Conservation (phyloP, 352 stramenopile genomes). For the Lagenidium giganteum region DNA sequence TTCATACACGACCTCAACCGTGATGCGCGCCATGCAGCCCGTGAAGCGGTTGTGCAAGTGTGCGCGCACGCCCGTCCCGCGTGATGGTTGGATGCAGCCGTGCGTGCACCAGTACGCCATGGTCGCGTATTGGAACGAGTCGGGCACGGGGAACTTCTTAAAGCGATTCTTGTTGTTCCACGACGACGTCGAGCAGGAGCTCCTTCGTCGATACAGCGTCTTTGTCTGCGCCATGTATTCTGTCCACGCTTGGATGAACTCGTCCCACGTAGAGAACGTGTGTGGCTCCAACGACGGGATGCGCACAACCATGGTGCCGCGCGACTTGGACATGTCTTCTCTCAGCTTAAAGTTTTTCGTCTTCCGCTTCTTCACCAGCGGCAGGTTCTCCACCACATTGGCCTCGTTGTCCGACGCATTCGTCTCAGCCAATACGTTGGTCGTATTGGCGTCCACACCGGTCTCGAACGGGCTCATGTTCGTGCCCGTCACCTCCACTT, state of each 20-base stretch:
- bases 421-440: not conserved
- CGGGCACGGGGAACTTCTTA: slow-evolving; percentile 63
- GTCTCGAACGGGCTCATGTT: not conserved
- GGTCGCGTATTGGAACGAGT: slow-evolving; percentile 73
- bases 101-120: slow-evolving; percentile 86
- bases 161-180: slow-evolving; percentile 78
- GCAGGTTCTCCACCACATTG: too few relatives aligned
- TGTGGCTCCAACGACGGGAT: slow-evolving; percentile 43
- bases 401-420: not conserved
- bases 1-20: slow-evolving; percentile 70
- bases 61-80: slow-evolving; percentile 62
- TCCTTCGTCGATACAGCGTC: slow-evolving; percentile 71
- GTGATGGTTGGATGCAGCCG: slow-evolving; percentile 71
- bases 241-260: slow-evolving; percentile 60
- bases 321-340: slow-evolving; percentile 60
- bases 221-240: slow-evolving; percentile 65
- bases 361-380: slow-evolving; percentile 67
- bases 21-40: slow-evolving; percentile 66
- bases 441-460: not conserved
- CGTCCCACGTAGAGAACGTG: slow-evolving; percentile 61
- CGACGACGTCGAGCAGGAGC: slow-evolving; percentile 60
- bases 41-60: slow-evolving; percentile 80
- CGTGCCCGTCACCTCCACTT: too few relatives aligned
- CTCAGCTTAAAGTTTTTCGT: slow-evolving; percentile 82
- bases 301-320: slow-evolving; percentile 29